Conservation (phyloP, 192 early-diverging fungal species). For the Coemansia sp. region DNA sequence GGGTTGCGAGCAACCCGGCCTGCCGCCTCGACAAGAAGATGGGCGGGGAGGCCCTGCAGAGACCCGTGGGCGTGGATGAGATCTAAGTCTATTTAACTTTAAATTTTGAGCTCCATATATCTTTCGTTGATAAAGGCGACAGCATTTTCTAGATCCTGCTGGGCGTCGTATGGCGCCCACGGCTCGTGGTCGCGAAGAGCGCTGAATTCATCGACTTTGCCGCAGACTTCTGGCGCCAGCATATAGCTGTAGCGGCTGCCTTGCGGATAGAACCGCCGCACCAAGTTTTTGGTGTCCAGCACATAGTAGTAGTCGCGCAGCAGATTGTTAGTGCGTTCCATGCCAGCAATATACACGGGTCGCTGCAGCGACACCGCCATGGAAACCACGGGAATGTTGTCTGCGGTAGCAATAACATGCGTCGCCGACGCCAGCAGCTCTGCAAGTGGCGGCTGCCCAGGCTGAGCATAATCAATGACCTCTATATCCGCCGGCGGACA, state of each 20-base stretch:
- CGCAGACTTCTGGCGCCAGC: slow-evolving; percentile 34
- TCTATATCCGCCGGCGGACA: slow-evolving; percentile 1
- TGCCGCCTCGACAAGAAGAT: slow-evolving; percentile 84
- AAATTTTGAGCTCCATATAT: slow-evolving; percentile 2
- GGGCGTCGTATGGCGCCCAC: slow-evolving; percentile 32
- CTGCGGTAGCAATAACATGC: slow-evolving; percentile 34
- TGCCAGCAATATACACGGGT: slow-evolving; percentile 47
- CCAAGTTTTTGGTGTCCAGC: slow-evolving; percentile 37
- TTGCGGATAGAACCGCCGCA: slow-evolving; percentile 46
- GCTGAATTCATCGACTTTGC: slow-evolving; percentile 40
- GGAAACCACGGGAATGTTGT: slow-evolving; percentile 31
- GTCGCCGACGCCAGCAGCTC: slow-evolving; percentile 22
- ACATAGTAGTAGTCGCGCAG: slow-evolving; percentile 45
- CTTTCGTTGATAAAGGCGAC: slow-evolving; percentile 25
- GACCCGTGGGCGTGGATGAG: not conserved
- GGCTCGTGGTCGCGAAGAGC: slow-evolving; percentile 49
- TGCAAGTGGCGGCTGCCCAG: slow-evolving; percentile 21
- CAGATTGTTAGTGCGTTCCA: slow-evolving; percentile 31
- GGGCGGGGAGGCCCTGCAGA: slow-evolving; percentile 32
- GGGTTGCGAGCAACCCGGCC: slow-evolving; percentile 87
- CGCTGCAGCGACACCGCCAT: slow-evolving; percentile 27
- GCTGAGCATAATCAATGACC: slow-evolving; percentile 31
- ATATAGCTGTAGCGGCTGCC: slow-evolving; percentile 51
- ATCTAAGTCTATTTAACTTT: slow-evolving; percentile 2
- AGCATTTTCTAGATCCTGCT: slow-evolving; percentile 22